Evolutionary conservation across 805 yeast species (phyloP), one percentile per base, ranked within the genome.

Genomic region (Suhomyces faveliae): DNA sequence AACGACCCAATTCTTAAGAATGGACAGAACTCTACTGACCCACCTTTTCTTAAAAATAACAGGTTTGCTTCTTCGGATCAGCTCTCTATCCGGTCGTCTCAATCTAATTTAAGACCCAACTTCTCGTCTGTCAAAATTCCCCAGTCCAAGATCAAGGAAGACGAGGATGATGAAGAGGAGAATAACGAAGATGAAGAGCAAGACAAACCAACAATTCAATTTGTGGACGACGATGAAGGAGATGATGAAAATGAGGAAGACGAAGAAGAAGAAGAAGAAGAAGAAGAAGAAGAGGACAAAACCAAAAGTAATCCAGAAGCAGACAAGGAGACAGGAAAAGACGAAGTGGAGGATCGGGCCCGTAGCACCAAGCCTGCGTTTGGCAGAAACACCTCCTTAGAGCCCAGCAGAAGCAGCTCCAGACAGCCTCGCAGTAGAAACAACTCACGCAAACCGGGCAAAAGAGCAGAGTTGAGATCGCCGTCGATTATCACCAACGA

Each of bases 41-140:
- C 37, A 1, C 37, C 37, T 15, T 33, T 33, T 5, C 37, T 33
- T 15, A 21, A 12, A 37, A 20, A 37, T 12, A 37, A 17, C 11
- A 19, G 40, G 24, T 37, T 37, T 35, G 23, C 39, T n/a, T 47
- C 62, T 9, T 47, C 63, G 0, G 73, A 66, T 46, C 66, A 59
- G 29, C 27, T 64, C 5, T 70, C 76, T 1, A 47, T 63, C 7
- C 60, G 67, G 40, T 64, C 75, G 1, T 63, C 72, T 1, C 57
- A 61, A 12, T 63, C 73, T 12, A 70, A 71, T 47, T 63, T 73
- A 35, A 73, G 80, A 41, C 88, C 90, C 0, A 80, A 80, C 40
- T 84, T 87, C 55, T 80, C 87, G 29, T 85, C 92, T 2, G 84
- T 81, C 38, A 83, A 85, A 42, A 74, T 86, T 43, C 94, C 94